A percentile compares a stretch with the other conserved stretches of the same genome.
Evolutionary conservation across 345 rosid species (phyloP).

Genomic region (Aquilaria sinensis): DNA sequence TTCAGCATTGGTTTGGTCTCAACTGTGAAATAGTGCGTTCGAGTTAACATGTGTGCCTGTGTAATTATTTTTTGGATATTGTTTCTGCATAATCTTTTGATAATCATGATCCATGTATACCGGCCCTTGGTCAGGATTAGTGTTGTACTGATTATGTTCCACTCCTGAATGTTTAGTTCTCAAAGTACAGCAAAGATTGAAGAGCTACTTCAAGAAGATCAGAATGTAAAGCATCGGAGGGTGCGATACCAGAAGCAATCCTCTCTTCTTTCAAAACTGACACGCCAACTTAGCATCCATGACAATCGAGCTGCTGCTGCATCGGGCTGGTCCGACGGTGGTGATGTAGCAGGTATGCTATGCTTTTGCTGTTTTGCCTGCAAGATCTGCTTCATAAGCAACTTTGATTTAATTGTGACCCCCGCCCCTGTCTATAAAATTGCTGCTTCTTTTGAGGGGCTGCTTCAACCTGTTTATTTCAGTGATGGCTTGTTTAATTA

Average conservation of each 20-base stretch:
- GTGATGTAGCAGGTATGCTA: conserved; percentile 40
- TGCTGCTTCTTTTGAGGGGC: too few species aligned
- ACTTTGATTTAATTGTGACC: too few species aligned
- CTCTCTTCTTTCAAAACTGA: conserved; percentile 72
- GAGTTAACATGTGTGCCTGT: neutral
- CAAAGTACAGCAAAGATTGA: conserved; percentile 76
- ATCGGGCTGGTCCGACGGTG: conserved; percentile 62
- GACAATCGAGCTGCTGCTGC: conserved; percentile 86
- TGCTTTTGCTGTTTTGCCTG: too few species aligned
- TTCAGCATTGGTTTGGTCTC: neutral
- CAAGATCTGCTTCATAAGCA: too few species aligned
- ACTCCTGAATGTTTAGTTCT: conserved; percentile 32
- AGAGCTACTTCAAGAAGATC: conserved; percentile 88
- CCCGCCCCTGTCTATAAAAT: too few species aligned
- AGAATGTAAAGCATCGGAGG: conserved; percentile 69
- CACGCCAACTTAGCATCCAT: conserved; percentile 79
- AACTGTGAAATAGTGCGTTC: too few species aligned
- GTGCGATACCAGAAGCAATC: conserved; percentile 84
- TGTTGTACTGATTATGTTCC: neutral
- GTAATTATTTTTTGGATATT: neutral
- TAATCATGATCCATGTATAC: neutral
- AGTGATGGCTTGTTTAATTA: neutral
- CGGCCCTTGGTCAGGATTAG: too few species aligned
- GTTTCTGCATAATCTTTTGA: conserved; percentile 1
- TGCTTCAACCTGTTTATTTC: neutral